Base-by-base conservation (phyloP, 768 basidiomycete genomes). In the Xerocomellus chrysenteron region DNA sequence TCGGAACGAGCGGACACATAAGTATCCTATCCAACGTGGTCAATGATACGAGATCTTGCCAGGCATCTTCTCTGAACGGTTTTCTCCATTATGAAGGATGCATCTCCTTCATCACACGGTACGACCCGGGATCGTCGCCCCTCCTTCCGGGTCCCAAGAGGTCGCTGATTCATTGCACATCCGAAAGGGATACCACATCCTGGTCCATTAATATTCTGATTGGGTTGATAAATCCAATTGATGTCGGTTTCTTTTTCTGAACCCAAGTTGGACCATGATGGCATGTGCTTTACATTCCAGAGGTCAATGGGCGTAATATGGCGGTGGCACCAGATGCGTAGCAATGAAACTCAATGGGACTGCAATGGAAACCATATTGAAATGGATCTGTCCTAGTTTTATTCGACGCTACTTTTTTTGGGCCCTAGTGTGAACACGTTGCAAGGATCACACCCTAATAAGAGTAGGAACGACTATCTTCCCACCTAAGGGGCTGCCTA, bases 1-100 rank as follows among this genome's bases (percentile, higher is more conserved):
- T 57, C 54, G 59, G 52, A 61, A 55, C 54, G 19, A 35, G 41
- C 16, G 36, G 13, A 26, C 33, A 44, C 42, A 32, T 26, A 56
- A 56, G 36, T 53, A 52, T 39, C 48, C 42, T 40, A 14, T 47
- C 55, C 36, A 44, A 32, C 9, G 33, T 16, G 10, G 14, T 32
- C 52, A 32, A 21, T 21, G 19, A 49, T 28, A 41, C 24, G n/a
- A 17, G 39, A 41, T 54, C 21, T 33, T 35, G 24, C 24, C 17
- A 21, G 13, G 6, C n/a, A 5, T 11, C 36, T n/a, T 42, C 24
- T 48, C 41, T 19, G 40, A 33, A 42, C 21, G 24, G 16, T 13
- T 28, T 8, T 35, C 35, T 46, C 35, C 32, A 24, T 24, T 3
- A 5, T 30, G 16, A 30, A 33, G 36, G 26, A 42, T 21, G 3